Evolutionary conservation across 768 basidiomycete genomes (phyloP), one percentile per base, ranked within the genome.

Genomic region (Pulveroboletus sp.): DNA sequence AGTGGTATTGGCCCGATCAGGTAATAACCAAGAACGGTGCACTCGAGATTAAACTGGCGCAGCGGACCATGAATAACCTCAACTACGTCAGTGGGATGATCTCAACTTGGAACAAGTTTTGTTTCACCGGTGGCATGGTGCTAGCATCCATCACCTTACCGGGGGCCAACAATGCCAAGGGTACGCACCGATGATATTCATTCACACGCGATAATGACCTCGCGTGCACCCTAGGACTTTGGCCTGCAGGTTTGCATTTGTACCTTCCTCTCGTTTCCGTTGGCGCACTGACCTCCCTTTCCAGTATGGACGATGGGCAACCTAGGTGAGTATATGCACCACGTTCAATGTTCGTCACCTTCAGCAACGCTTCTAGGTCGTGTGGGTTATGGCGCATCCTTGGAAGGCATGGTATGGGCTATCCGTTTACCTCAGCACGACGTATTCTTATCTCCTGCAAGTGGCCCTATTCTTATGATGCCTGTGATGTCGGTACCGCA

Each of bases 401-500:
- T 92, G 1, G 93, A 95, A 46, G 92, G 93, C 53, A 78, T 84
- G 77, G 84, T 86, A 68, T 17, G 80, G 39, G 51, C 20, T 19
- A 19, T 32, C 43, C 29, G 26, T 30, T 24, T 23, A 13, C 12
- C 42, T 45, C 38, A 55, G 22, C 48, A 19, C 40, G 43, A 27
- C 32, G 11, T 14, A 27, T 53, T 22, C 40, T 41, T 41, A 54
- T 13, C 7, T 38, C 45, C 23, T 43, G 24, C 12, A 43, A 85
- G 84, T 87, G 86, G 88, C 89, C 88, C 0, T 90, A 89, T 68
- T 82, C 83, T 2, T 90, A 90, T 54, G 86, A 90, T 57, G 71
- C 77, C 11, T 96, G 95, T 59, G 94, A 98, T 63, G 81, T 94
- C n/a, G 95, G 95, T n/a, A 93, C 93, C 1, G 75, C 80, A 16